A percentile compares a stretch with the other conserved stretches of the same genome.
Conservation (phyloP, 2,329 filamentous ascomycete genomes). For the Aspergillus sp. region DNA sequence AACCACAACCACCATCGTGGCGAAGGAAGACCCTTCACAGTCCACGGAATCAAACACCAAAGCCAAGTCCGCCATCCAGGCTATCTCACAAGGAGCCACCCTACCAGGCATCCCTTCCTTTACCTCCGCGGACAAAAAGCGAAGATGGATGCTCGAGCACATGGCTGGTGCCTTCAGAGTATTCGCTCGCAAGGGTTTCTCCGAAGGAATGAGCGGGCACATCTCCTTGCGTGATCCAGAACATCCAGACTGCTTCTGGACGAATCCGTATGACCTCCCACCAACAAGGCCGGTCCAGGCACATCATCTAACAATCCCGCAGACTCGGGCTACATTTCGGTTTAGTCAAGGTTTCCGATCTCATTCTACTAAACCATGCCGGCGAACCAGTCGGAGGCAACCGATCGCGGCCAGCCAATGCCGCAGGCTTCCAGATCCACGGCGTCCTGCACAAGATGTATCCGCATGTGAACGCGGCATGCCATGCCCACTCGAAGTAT, state of each 20-base stretch:
- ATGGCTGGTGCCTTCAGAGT: constrained; percentile 46
- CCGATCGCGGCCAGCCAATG: constrained; percentile 42
- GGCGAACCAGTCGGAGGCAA: constrained; percentile 44
- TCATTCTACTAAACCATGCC: constrained; percentile 48
- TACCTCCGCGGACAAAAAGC: constrained; percentile 1
- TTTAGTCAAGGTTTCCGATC: constrained; percentile 37
- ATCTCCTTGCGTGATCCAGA: constrained; percentile 45
- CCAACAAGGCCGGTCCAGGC: no score
- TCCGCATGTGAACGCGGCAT: constrained; percentile 52
- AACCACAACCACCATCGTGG: neutral
- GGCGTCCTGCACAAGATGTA: constrained; percentile 55
- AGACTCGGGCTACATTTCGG: constrained; percentile 10
- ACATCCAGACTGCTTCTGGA: constrained; percentile 36
- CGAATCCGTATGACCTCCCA: constrained; percentile 36
- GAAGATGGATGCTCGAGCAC: constrained; percentile 33
- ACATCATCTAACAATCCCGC: neutral
- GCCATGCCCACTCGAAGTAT: constrained; percentile 49
- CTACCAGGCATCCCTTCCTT: constrained; percentile 9
- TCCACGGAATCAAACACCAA: neutral
- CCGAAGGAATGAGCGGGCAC: constrained; percentile 38
- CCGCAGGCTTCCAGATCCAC: constrained; percentile 52
- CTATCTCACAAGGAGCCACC: constrained; percentile 7
- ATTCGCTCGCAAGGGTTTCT: constrained; percentile 20
- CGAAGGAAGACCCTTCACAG: neutral
- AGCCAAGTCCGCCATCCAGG: neutral